Evolutionary conservation across 108 stramenopile species (phyloP).

Genomic region (Cyclotella atomus): DNA sequence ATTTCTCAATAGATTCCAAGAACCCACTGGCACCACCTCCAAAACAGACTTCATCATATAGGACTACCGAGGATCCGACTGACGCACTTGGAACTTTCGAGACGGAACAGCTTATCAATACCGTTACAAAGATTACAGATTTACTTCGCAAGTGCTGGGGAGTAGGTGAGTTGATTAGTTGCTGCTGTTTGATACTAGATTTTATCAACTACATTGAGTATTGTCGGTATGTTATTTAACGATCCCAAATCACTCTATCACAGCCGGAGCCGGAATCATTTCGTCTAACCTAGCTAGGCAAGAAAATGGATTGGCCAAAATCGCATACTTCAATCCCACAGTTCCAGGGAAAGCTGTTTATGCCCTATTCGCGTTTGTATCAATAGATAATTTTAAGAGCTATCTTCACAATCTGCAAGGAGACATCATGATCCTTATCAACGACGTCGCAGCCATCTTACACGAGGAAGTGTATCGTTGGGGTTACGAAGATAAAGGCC

Average conservation of each 20-base stretch:
- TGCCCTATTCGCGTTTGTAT: constrained; percentile 95
- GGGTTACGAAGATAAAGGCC: constrained; percentile 86
- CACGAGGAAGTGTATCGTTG: constrained; percentile 92
- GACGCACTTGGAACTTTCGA: constrained; percentile 85
- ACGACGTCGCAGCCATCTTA: constrained; percentile 91
- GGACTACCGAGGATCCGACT: constrained; percentile 17
- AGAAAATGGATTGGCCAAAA: constrained; percentile 65
- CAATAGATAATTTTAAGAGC: constrained; percentile 88
- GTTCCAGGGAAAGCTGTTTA: constrained; percentile 88
- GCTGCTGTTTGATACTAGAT: too few relatives aligned
- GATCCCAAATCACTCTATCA: too few relatives aligned
- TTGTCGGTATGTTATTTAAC: too few relatives aligned
- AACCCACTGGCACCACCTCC: constrained; percentile 65
- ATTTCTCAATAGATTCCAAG: constrained; percentile 59
- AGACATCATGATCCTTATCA: constrained; percentile 96
- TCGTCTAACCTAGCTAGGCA: constrained; percentile 89
- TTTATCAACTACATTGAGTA: too few relatives aligned
- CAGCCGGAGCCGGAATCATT: constrained; percentile 96
- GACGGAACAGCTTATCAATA: constrained; percentile 90
- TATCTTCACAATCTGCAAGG: constrained; percentile 84
- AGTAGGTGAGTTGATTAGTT: too few relatives aligned
- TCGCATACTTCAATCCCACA: constrained; percentile 88
- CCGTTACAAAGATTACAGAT: constrained; percentile 93
- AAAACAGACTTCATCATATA: constrained; percentile 8
- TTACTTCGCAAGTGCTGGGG: constrained; percentile 96